These are phyloP conservation scores for Pisolithus microcarpus DNA, from an alignment of 768 basidiomycete species.

Conservation along the genomic window DNA sequence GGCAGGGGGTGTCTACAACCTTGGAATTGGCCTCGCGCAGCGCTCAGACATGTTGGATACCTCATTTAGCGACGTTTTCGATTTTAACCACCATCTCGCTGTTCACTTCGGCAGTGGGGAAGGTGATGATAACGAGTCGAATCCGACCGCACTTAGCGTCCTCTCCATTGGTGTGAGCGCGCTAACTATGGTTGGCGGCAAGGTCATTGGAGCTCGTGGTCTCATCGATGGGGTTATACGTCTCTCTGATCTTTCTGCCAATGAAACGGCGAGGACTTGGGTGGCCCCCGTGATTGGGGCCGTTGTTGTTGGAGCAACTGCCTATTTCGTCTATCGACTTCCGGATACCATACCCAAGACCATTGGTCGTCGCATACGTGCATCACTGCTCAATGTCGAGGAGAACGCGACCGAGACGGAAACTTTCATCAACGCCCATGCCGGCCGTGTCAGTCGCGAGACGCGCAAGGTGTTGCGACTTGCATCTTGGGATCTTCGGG, in stretches of 20 bases:
- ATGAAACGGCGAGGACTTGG: conserved; percentile 80
- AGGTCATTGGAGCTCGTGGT: conserved; percentile 66
- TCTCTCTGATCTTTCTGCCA: conserved; percentile 70
- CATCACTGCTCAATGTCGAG: conserved; percentile 46
- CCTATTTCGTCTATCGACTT: conserved; percentile 81
- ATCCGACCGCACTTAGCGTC: conserved; percentile 59
- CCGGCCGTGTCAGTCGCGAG: conserved; percentile 68
- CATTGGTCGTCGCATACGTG: conserved; percentile 76
- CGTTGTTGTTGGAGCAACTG: conserved; percentile 60
- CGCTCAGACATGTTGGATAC: conserved; percentile 75
- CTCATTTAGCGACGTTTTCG: conserved; percentile 77
- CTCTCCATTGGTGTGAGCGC: conserved; percentile 78
- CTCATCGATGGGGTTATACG: conserved; percentile 75
- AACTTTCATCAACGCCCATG: conserved; percentile 60
- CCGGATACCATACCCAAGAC: conserved; percentile 85
- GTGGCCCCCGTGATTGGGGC: conserved; percentile 80
- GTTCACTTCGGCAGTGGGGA: conserved; percentile 55
- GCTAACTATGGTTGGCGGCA: conserved; percentile 83
- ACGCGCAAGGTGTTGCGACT: conserved; percentile 88
- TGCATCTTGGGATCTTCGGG: conserved; percentile 84
- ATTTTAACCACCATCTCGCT: conserved; percentile 74
- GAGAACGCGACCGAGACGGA: conserved; percentile 44
- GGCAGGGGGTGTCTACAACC: conserved; percentile 70
- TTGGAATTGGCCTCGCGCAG: conserved; percentile 76
- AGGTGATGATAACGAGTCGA: conserved; percentile 31